Conservation (phyloP, 1,139 yeast genomes). For the Geotrichum macrosporum region DNA sequence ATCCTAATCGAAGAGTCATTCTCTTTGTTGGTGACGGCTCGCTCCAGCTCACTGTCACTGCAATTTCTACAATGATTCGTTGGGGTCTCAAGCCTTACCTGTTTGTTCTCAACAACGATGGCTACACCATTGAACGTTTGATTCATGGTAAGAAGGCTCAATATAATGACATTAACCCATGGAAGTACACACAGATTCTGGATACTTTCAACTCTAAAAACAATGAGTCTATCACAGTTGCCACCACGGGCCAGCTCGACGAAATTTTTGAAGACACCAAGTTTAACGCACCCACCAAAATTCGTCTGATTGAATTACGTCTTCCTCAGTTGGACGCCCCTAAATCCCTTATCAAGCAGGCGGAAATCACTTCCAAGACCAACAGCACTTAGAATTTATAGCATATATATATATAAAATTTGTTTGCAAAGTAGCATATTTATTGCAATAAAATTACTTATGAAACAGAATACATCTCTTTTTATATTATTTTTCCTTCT, state of each 20-base stretch:
- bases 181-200: slow-evolving; percentile 69
- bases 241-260: slow-evolving; percentile 65
- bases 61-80: slow-evolving; percentile 76
- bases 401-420: background rate
- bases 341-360: slow-evolving; percentile 64
- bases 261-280: slow-evolving; percentile 49
- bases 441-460: too few relatives aligned
- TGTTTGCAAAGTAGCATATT: too few relatives aligned
- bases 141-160: slow-evolving; percentile 74
- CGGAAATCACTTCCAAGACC: slow-evolving; percentile 66
- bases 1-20: slow-evolving; percentile 65
- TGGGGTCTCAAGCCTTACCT: slow-evolving; percentile 77
- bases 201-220: slow-evolving; percentile 65
- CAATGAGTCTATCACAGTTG: slow-evolving; percentile 44
- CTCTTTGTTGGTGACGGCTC: slow-evolving; percentile 90
- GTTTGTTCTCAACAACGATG: slow-evolving; percentile 78
- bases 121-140: slow-evolving; percentile 85
- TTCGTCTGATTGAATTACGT: slow-evolving; percentile 75
- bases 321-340: slow-evolving; percentile 83
- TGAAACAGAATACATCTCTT: too few relatives aligned
- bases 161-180: slow-evolving; percentile 77
- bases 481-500: too few relatives aligned
- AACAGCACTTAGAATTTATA: slow-evolving; percentile 36
- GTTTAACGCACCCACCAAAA: slow-evolving; percentile 59
- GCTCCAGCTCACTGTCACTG: slow-evolving; percentile 81